Base-by-base conservation (phyloP, 192 early-diverging fungal species). In the Gryganskiella cystojenkinii region DNA sequence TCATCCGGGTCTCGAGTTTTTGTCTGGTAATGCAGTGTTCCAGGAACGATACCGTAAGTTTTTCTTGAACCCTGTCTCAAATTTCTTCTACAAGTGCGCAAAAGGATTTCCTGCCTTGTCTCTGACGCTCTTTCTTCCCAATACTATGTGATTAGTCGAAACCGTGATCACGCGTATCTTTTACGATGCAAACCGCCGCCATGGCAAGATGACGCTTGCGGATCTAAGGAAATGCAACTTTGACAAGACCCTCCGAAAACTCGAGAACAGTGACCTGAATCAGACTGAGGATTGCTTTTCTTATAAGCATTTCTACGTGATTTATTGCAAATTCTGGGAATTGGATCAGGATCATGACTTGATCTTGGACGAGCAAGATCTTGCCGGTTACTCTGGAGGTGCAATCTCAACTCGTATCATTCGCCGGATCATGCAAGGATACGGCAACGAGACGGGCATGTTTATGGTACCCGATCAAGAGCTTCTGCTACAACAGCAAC, bases 291-390 rank as follows among this genome's bases (percentile, higher is more conserved):
- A 95, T 79, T 86, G 91, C 44, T 97, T 98, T 67, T 97, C 95
- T 7, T 98, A 98, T 84, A 95, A 96, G 79, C 97, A 98, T 71
- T 98, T 97, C 70, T 98, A 98, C 74, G 97, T 98, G 24, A 88
- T 98, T 3, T 98, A 97, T 72, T 97, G 95, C 87, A 96, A 95
- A 79, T 98, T 98, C 80, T 98, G 94, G 92, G 94, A 94, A 68
- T 83, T 97, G 52, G 97, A 98, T 82, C 80, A 86, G 25, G 94
- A 97, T 73, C 95, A 95, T 59, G 93, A 97, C 71, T 84, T 94
- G 61, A 75, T 93, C 35, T 85, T 97, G 49, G 85, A 89, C 46
- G 84, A 87, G 35, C 70, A 84, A 30, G 91, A 93, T 56, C 80
- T 98, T 56, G 42, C 85, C 9, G 80, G 85, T 52, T 98, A 97